phyloP scores from a whole-genome alignment of 352 stramenopile genomes.

The Phytophthora colocasiae region DNA sequence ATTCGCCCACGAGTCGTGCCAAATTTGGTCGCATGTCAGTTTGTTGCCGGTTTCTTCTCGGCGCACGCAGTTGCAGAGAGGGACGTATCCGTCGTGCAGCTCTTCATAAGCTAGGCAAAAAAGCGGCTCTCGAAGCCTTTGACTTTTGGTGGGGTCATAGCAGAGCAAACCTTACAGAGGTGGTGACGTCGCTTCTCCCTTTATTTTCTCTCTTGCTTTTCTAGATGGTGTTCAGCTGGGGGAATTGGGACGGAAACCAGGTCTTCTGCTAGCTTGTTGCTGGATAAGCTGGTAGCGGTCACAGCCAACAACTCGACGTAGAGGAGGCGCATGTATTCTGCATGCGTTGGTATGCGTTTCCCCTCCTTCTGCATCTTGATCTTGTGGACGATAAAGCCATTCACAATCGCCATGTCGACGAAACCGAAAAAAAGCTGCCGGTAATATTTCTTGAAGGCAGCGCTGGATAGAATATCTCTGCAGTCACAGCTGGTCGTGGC shows the following conservation, averaged over 20 bases:
- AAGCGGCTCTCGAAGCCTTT: conserved; percentile 13
- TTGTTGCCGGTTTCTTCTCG: conserved; percentile 2
- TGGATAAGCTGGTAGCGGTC: background rate
- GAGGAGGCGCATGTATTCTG: conserved; percentile 9
- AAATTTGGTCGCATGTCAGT: conserved; percentile 12
- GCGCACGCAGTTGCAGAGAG: conserved; percentile 5
- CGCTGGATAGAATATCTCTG: too few species aligned
- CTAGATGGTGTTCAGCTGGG: background rate
- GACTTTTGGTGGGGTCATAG: conserved; percentile 4
- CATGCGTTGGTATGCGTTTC: background rate
- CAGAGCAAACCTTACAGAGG: conserved; percentile 18
- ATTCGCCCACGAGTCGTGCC: conserved; percentile 2
- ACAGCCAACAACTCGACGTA: conserved; percentile 4
- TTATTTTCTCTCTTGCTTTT: background rate
- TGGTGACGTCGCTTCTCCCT: conserved; percentile 6
- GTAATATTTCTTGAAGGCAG: conserved; percentile 25
- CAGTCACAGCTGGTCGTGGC: too few species aligned
- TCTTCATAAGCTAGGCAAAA: conserved; percentile 7
- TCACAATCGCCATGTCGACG: background rate
- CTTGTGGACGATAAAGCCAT: conserved; percentile 19
- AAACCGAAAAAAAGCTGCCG: conserved; percentile 21
- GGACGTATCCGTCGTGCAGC: background rate
- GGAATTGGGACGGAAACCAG: background rate
- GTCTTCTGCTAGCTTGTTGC: conserved; percentile 11
- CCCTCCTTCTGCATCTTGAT: conserved; percentile 7